Evolutionary conservation across 78 protist genomes (phyloP), one percentile per base, ranked within the genome.

Genomic region (Dictyostelium purpureum): DNA sequence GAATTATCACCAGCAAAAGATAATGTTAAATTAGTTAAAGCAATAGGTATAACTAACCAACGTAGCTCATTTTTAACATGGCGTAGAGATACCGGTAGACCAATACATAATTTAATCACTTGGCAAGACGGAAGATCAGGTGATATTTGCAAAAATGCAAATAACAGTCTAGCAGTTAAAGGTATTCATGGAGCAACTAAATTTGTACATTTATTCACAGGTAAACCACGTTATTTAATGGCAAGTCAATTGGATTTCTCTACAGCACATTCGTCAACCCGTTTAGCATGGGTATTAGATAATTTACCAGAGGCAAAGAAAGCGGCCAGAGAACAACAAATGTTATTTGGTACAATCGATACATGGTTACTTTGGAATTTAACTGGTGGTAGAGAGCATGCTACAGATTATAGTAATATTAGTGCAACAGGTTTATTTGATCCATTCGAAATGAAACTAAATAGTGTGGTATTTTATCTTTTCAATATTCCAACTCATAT

Each of bases 281-380:
- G 94, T 61, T 49, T 90, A 14, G 80, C 79, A 18, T 90, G 94
- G 94, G 77, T 90, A 19, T 70, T 90, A 0, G 77, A 78, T 40
- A 90, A 90, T 33, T 0, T 54, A 26, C 73, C 88, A 2, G 79
- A 90, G 40, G 87, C 94, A 33, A 66, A 66, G 26, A 26, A 66
- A 26, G 82, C 87, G 1, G 94, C 88, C 2, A 73, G 61, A 57
- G 89, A 77, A 12, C 65, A 75, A 11, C 59, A 78, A 26, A 79
- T 90, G 89, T 21, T 78, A 18, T 92, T 85, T 69, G 95, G 95
- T 21, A 92, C 95, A 12, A 85, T 92, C 19, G 88, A 77, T 21
- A 82, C 89, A 11, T 92, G 95, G 95, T 28, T 92, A 7, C 19
- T 92, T 11, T 92, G 87, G 89, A 92, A 92, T 19, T 26, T 92